A percentile compares a stretch with the other conserved stretches of the same genome.
Evolutionary conservation across 2,329 filamentous ascomycete genomes (phyloP).

Genomic region (Laburnicola sp.): DNA sequence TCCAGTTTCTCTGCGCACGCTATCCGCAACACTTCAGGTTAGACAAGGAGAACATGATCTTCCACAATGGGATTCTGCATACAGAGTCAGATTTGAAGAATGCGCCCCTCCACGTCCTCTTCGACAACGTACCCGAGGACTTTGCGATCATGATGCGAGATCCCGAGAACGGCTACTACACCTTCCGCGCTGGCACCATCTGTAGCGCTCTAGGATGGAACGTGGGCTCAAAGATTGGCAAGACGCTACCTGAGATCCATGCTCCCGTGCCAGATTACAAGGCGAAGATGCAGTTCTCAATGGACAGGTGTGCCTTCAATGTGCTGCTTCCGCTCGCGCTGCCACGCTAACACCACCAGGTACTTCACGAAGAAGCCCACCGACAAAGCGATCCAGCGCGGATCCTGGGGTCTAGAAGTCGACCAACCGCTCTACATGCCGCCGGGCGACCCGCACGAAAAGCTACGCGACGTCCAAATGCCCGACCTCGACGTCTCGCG

Average conservation of each 20-base stretch:
- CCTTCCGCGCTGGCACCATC: constrained; percentile 73
- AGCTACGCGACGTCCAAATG: constrained; percentile 62
- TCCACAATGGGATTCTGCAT: constrained; percentile 70
- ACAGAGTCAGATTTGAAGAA: constrained; percentile 63
- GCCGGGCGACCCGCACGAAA: constrained; percentile 66
- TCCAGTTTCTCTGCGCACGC: constrained; percentile 77
- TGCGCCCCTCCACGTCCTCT: constrained; percentile 69
- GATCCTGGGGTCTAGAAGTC: constrained; percentile 81
- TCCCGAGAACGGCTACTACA: constrained; percentile 70
- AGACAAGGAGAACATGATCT: constrained; percentile 56
- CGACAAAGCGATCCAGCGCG: constrained; percentile 76
- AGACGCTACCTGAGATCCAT: constrained; percentile 72
- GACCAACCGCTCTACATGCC: constrained; percentile 76
- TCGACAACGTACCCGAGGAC: constrained; percentile 82
- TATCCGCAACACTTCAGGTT: constrained; percentile 77
- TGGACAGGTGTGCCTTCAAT: constrained; percentile 67
- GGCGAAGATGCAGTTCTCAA: constrained; percentile 83
- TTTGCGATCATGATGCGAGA: constrained; percentile 77
- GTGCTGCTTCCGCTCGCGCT: constrained; percentile 11
- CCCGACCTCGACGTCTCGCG: constrained; percentile 60
- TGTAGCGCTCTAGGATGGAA: constrained; percentile 84
- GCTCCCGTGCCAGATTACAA: constrained; percentile 77
- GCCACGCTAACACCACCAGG: constrained; percentile 46
- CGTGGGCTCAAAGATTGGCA: constrained; percentile 71
- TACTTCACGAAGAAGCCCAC: constrained; percentile 79